These are phyloP conservation scores for Vicia villosa DNA, from an alignment of 306 rosid species.

Conservation along the genomic window DNA sequence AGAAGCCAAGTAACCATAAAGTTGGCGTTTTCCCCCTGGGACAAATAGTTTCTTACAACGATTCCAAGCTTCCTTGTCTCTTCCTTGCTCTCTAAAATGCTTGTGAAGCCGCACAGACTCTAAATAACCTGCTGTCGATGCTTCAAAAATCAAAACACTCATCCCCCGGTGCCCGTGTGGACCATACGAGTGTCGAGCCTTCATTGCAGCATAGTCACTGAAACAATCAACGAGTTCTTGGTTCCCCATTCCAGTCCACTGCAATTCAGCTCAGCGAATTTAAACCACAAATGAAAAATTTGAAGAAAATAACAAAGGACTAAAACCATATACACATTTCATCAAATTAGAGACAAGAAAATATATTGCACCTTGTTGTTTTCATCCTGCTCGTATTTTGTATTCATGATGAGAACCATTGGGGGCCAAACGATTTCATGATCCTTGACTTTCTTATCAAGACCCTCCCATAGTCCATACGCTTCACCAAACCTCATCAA, in stretches of 20 bases:
- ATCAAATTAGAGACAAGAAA: constrained; percentile 20
- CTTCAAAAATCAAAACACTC: constrained; percentile 48
- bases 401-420: constrained; percentile 53
- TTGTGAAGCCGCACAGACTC: constrained; percentile 49
- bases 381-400: constrained; percentile 48
- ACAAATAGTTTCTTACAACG: constrained; percentile 36
- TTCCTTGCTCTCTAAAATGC: constrained; percentile 52
- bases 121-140: constrained; percentile 45
- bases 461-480: constrained; percentile 53
- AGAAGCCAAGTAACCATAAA: constrained; percentile 53
- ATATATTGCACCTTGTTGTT: constrained; percentile 34
- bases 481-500: constrained; percentile 33
- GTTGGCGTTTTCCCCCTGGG: constrained; percentile 50
- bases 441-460: constrained; percentile 47
- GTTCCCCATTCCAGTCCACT: constrained; percentile 62
- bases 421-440: constrained; percentile 72
- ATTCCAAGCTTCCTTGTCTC: constrained; percentile 51
- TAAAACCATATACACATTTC: background rate
- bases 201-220: constrained; percentile 43
- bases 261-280: constrained; percentile 34
- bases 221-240: constrained; percentile 57
- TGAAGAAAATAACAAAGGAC: constrained; percentile 5
- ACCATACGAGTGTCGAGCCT: constrained; percentile 57
- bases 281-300: constrained; percentile 9
- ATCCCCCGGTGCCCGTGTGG: constrained; percentile 57